phyloP scores from a whole-genome alignment of 164 flowering plant species.

The Cinnamomum chago region DNA sequence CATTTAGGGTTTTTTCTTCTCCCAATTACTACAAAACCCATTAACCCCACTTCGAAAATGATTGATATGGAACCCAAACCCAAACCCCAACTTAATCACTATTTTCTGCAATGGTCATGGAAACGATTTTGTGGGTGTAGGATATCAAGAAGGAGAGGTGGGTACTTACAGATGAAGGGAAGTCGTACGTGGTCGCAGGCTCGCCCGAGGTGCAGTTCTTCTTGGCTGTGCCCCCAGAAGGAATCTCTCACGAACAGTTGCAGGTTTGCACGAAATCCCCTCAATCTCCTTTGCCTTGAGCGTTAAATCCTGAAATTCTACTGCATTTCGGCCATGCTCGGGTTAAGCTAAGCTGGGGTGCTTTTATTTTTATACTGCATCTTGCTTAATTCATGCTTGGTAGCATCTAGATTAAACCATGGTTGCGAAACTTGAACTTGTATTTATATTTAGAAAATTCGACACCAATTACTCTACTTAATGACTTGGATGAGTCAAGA shows the following conservation, averaged over 20 bases:
- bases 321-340: neutral
- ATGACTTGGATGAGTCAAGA: no score
- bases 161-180: slow-evolving; percentile 82
- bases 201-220: slow-evolving; percentile 82
- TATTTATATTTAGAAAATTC: no score
- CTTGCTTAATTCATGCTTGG: no score
- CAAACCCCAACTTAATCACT: neutral
- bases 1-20: neutral
- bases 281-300: neutral
- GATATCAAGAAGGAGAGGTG: slow-evolving; percentile 79
- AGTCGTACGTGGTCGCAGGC: slow-evolving; percentile 53
- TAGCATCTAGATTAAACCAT: no score
- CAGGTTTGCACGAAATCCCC: slow-evolving; percentile 37
- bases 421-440: no score
- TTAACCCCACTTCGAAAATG: neutral
- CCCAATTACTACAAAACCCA: neutral
- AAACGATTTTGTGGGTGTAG: slow-evolving; percentile 31
- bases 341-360: no score
- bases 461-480: no score
- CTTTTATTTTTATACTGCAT: no score
- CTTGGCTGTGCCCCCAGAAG: slow-evolving; percentile 74
- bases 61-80: neutral
- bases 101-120: neutral
- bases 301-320: neutral
- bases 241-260: slow-evolving; percentile 59